These are phyloP conservation scores for Penicillium nucicola DNA, from an alignment of 495 filamentous ascomycete species.

Conservation along the genomic window DNA sequence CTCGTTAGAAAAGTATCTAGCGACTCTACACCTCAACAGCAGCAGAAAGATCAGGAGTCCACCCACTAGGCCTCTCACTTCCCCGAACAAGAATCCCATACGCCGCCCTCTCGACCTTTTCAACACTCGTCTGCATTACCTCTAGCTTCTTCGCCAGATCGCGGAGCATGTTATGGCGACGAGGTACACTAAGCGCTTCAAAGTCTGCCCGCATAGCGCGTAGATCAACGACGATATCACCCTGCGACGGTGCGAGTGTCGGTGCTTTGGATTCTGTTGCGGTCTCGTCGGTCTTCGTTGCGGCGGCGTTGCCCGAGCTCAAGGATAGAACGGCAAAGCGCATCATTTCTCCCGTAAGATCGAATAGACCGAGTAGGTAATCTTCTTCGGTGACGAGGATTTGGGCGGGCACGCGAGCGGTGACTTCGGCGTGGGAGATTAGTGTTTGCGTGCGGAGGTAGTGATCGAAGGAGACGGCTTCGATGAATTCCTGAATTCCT, in stretches of 20 bases:
- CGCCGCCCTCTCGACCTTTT: slow-evolving; percentile 87
- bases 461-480: slow-evolving; percentile 81
- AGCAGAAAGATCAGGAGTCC: slow-evolving; percentile 76
- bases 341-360: slow-evolving; percentile 94
- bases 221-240: slow-evolving; percentile 67
- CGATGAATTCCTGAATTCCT: slow-evolving; percentile 89
- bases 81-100: slow-evolving; percentile 86
- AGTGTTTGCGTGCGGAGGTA: slow-evolving; percentile 77
- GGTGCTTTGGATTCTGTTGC: slow-evolving; percentile 8
- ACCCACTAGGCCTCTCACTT: slow-evolving; percentile 84
- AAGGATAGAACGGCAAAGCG: slow-evolving; percentile 78
- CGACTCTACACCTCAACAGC: slow-evolving; percentile 44
- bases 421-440: slow-evolving; percentile 60
- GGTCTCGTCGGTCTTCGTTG: slow-evolving; percentile 18
- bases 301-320: slow-evolving; percentile 27
- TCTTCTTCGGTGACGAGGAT: slow-evolving; percentile 74
- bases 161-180: slow-evolving; percentile 44
- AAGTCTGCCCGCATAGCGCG: slow-evolving; percentile 68
- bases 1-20: slow-evolving; percentile 5
- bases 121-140: slow-evolving; percentile 83
- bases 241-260: slow-evolving; percentile 22
- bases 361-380: slow-evolving; percentile 88
- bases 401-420: slow-evolving; percentile 42
- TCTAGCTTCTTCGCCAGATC: slow-evolving; percentile 77
- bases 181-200: slow-evolving; percentile 61